Percentiles rank a stretch among this genome's conserved stretches.
Evolutionary conservation across 2,329 filamentous ascomycete species (phyloP).

Genomic region (Neospermospora avenae): DNA sequence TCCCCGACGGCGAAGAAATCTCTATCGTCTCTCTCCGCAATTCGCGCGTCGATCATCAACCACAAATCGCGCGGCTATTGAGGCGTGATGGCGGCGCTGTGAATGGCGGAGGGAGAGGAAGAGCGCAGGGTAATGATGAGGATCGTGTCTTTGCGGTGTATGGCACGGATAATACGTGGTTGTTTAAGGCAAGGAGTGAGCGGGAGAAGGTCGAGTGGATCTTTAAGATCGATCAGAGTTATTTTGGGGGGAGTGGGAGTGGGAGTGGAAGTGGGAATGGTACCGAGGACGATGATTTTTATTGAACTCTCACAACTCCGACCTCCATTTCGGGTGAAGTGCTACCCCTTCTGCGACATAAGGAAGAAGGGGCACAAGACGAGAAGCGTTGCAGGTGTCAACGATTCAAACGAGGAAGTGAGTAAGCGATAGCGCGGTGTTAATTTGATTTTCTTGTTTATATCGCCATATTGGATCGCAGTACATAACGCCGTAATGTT

Average conservation of each 20-base stretch:
- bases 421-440: neutral
- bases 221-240: slow-evolving; percentile 77
- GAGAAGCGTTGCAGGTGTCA: slow-evolving; percentile 3
- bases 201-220: slow-evolving; percentile 97
- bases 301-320: neutral
- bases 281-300: slow-evolving; percentile 17
- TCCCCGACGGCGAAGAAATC: slow-evolving; percentile 83
- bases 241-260: slow-evolving; percentile 31
- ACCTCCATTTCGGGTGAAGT: neutral
- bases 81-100: slow-evolving; percentile 32
- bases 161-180: slow-evolving; percentile 88
- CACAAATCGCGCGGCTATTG: slow-evolving; percentile 78
- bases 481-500: slow-evolving; percentile 2
- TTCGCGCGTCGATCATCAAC: slow-evolving; percentile 86
- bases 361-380: neutral
- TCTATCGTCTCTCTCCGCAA: slow-evolving; percentile 86
- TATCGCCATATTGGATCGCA: neutral
- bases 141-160: slow-evolving; percentile 83
- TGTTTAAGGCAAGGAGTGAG: slow-evolving; percentile 87
- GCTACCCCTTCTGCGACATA: too few species aligned
- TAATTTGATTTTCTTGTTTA: neutral
- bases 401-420: neutral
- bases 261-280: slow-evolving; percentile 19
- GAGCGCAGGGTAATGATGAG: slow-evolving; percentile 21
- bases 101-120: slow-evolving; percentile 35